phyloP scores from a whole-genome alignment of 352 stramenopile species.

The Globisporangium uncinulatum region DNA sequence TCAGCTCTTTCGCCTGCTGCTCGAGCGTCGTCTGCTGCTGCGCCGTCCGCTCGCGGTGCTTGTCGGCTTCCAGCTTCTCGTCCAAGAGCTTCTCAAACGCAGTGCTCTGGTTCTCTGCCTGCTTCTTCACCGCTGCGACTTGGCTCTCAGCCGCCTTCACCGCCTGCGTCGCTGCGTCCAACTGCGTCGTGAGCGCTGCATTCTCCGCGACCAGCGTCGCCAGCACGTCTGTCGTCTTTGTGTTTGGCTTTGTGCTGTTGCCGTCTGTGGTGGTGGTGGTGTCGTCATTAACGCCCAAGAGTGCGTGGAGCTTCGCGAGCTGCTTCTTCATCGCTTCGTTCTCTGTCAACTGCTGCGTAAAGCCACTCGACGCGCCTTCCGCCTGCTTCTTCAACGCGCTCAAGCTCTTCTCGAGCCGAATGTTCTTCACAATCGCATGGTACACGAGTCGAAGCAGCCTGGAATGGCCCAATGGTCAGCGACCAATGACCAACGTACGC shows the following conservation, averaged over 20 bases:
- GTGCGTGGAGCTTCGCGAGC: slow-evolving; percentile 53
- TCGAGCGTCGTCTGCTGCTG: slow-evolving; percentile 38
- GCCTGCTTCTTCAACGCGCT: slow-evolving; percentile 76
- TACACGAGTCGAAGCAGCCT: slow-evolving; percentile 74
- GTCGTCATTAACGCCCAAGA: slow-evolving; percentile 24
- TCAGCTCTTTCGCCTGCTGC: slow-evolving; percentile 36
- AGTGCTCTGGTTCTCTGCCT: slow-evolving; percentile 66
- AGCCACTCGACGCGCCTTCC: slow-evolving; percentile 52
- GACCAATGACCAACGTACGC: not conserved
- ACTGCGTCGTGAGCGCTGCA: slow-evolving; percentile 32
- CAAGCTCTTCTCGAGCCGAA: slow-evolving; percentile 66
- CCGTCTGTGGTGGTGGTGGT: slow-evolving; percentile 14
- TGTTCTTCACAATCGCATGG: slow-evolving; percentile 55
- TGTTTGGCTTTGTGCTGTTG: slow-evolving; percentile 15
- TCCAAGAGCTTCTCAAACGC: slow-evolving; percentile 83
- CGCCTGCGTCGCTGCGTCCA: slow-evolving; percentile 29
- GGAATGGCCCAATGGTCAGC: not conserved
- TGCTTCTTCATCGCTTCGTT: slow-evolving; percentile 65
- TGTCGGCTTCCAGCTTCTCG: slow-evolving; percentile 58
- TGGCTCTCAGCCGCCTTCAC: slow-evolving; percentile 40
- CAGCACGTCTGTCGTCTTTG: slow-evolving; percentile 34
- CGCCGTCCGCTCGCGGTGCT: slow-evolving; percentile 37
- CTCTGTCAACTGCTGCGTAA: slow-evolving; percentile 63
- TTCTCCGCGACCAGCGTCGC: slow-evolving; percentile 64
- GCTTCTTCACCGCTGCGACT: slow-evolving; percentile 63